These are phyloP conservation scores for Aspergillus piperis DNA, from an alignment of 2,329 filamentous ascomycete genomes.

Conservation along the genomic window DNA sequence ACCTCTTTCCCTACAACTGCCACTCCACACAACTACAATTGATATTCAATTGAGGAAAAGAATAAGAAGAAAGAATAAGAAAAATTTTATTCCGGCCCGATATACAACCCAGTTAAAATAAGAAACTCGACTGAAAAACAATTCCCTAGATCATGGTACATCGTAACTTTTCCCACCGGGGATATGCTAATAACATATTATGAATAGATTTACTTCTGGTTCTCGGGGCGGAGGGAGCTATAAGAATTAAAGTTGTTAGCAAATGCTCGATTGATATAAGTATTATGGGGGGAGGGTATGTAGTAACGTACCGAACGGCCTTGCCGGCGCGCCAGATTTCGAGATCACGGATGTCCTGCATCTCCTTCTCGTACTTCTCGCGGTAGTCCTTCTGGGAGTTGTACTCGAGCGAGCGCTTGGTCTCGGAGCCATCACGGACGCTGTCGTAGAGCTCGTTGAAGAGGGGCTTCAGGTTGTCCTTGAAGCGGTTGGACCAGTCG, in stretches of 20 bases:
- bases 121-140: neutral
- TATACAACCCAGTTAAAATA: neutral
- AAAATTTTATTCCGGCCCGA: constrained; percentile 4
- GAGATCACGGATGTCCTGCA: constrained; percentile 95
- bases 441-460: constrained; percentile 97
- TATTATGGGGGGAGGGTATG: neutral
- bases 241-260: constrained; percentile 9
- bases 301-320: constrained; percentile 73
- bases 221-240: constrained; percentile 79
- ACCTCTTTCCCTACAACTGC: neutral
- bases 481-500: constrained; percentile 97
- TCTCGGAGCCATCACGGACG: constrained; percentile 89
- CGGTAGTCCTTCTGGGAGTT: constrained; percentile 96
- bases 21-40: neutral
- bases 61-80: neutral
- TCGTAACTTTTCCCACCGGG: constrained; percentile 3
- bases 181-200: neutral
- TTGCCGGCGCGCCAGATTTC: constrained; percentile 99
- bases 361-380: constrained; percentile 95
- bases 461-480: constrained; percentile 96
- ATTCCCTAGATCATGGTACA: constrained; percentile 1
- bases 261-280: no score
- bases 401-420: constrained; percentile 93
- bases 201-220: constrained; percentile 66
- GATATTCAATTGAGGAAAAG: neutral